Evolutionary conservation across 805 yeast genomes (phyloP).

Genomic region (Candida ficus): DNA sequence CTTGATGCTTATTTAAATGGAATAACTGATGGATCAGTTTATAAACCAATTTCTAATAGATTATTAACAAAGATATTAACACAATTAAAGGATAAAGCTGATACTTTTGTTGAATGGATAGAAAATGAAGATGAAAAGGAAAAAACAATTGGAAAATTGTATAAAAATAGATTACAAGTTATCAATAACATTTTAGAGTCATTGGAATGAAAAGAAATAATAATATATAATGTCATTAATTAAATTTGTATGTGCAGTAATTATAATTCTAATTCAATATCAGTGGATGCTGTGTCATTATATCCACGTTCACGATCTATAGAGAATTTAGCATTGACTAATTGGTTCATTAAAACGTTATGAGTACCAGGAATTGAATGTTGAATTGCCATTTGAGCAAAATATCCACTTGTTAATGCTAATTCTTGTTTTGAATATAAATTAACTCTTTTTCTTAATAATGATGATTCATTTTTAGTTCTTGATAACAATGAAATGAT

Average conservation of each 20-base stretch:
- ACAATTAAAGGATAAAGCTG: conserved; percentile 25
- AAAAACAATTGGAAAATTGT: conserved; percentile 9
- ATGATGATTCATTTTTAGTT: conserved; percentile 11
- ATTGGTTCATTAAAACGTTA: conserved; percentile 12
- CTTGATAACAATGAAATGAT: conserved; percentile 27
- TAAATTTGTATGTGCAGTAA: not conserved
- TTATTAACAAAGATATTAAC: conserved; percentile 31
- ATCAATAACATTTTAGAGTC: conserved; percentile 6
- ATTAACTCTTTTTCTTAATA: conserved; percentile 11
- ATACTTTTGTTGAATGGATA: conserved; percentile 17
- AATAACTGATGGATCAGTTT: conserved; percentile 39
- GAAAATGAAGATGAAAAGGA: conserved; percentile 17
- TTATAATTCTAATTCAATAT: conserved; percentile 3
- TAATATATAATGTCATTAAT: too few relatives aligned
- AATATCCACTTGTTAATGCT: conserved; percentile 19
- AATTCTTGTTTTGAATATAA: conserved; percentile 12
- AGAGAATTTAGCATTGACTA: conserved; percentile 17
- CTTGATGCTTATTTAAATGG: conserved; percentile 33
- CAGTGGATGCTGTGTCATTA: not conserved
- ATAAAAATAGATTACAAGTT: conserved; percentile 14
- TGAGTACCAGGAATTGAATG: conserved; percentile 11
- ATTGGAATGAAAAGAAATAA: too few relatives aligned
- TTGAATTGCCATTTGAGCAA: conserved; percentile 13
- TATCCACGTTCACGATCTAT: conserved; percentile 6
- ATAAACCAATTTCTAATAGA: conserved; percentile 27